phyloP scores from a whole-genome alignment of 1,284 basidiomycete genomes.

The Rhodofomes roseus region DNA sequence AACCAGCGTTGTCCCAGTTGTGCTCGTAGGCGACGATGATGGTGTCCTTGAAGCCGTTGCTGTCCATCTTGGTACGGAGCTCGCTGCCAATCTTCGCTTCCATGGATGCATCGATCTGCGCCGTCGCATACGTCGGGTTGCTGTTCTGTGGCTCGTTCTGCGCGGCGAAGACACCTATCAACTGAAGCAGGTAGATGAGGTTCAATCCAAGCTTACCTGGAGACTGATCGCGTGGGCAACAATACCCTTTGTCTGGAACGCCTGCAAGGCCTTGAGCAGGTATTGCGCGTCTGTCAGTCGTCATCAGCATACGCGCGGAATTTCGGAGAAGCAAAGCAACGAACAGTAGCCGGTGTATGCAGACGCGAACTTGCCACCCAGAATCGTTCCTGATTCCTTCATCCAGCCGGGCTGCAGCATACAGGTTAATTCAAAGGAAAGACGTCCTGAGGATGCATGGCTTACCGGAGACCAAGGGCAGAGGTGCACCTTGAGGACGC shows the following conservation, averaged over 20 bases:
- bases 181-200: background rate
- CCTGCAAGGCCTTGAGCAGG: conserved; percentile 39
- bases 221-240: conserved; percentile 41
- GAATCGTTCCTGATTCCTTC: conserved; percentile 42
- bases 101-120: conserved; percentile 32
- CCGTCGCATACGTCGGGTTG: conserved; percentile 41
- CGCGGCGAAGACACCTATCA: no score
- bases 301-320: no score
- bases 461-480: conserved; percentile 50
- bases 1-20: conserved; percentile 46
- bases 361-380: conserved; percentile 40
- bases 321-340: conserved; percentile 7
- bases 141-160: conserved; percentile 51
- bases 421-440: background rate
- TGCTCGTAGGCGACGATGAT: conserved; percentile 47
- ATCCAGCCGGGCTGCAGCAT: conserved; percentile 46
- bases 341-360: conserved; percentile 32
- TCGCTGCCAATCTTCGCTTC: conserved; percentile 39
- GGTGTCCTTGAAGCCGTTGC: conserved; percentile 38
- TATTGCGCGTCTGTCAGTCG: conserved; percentile 41
- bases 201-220: conserved; percentile 11
- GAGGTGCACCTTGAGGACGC: conserved; percentile 37
- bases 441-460: background rate
- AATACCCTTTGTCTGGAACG: conserved; percentile 40
- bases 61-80: conserved; percentile 41